These are phyloP conservation scores for Rhodotorula graminis DNA, from an alignment of 768 basidiomycete genomes.

Conservation along the genomic window DNA sequence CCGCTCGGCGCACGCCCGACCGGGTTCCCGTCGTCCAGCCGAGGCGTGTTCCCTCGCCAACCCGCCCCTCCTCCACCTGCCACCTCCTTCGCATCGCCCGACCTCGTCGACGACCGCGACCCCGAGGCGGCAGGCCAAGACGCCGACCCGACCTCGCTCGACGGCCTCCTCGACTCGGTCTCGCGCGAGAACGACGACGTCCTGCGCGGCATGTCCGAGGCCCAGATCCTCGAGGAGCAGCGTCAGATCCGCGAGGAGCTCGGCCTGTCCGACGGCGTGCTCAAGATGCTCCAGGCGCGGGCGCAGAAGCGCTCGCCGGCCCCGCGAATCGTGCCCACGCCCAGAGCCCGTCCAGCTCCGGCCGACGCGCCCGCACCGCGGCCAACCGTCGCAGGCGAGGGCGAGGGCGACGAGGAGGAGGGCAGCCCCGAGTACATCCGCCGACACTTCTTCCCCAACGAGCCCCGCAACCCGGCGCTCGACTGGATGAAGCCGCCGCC, in stretches of 20 bases:
- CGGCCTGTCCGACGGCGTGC: conserved; percentile 20
- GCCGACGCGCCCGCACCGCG: not conserved
- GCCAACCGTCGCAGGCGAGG: not conserved
- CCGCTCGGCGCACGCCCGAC: not conserved
- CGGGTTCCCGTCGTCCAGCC: conserved; percentile 23
- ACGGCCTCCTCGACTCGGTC: conserved; percentile 9
- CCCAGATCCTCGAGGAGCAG: conserved; percentile 39
- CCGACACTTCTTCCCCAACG: conserved; percentile 71
- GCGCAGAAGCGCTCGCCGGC: conserved; percentile 1
- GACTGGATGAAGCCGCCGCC: conserved; percentile 64
- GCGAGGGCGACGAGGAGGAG: conserved; percentile 49
- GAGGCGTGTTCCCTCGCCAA: conserved; percentile 19
- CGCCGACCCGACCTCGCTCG: not conserved
- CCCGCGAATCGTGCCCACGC: not conserved
- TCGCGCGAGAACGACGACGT: conserved; percentile 34
- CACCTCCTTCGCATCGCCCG: not conserved
- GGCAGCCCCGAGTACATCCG: conserved; percentile 80
- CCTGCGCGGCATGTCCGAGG: conserved; percentile 32
- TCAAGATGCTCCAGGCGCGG: conserved; percentile 25
- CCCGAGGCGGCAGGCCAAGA: not conserved
- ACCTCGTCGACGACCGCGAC: too few relatives aligned
- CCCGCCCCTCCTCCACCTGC: not conserved
- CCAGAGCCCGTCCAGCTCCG: conserved; percentile 5
- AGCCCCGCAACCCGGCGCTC: conserved; percentile 66
- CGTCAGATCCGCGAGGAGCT: conserved; percentile 36